These are phyloP conservation scores for Aspergillus floridensis DNA, from an alignment of 2,329 filamentous ascomycete species.

Conservation along the genomic window DNA sequence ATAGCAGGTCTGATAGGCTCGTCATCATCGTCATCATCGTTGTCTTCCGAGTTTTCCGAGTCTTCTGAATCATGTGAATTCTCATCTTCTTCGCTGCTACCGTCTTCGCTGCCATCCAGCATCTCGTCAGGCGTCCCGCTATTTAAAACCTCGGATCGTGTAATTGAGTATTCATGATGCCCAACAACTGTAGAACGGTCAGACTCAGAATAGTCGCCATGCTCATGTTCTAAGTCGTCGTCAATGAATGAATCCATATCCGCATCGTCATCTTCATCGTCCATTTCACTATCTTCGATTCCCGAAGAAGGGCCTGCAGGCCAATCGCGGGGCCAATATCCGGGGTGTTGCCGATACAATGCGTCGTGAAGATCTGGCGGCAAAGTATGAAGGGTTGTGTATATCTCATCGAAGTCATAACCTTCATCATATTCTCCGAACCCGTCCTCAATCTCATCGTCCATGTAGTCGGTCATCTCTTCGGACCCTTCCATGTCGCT, in stretches of 20 bases:
- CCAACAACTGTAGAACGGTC: slow-evolving; percentile 36
- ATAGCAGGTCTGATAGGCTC: slow-evolving; percentile 21
- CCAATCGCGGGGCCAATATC: background rate
- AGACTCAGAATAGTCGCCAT: slow-evolving; percentile 27
- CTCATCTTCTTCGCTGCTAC: slow-evolving; percentile 15
- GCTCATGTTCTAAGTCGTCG: slow-evolving; percentile 26
- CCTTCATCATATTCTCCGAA: slow-evolving; percentile 30
- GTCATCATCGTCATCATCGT: slow-evolving; percentile 20
- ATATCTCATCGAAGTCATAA: slow-evolving; percentile 18
- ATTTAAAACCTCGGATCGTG: background rate
- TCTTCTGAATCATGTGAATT: slow-evolving; percentile 12
- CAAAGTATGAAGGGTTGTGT: slow-evolving; percentile 13
- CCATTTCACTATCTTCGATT: slow-evolving; percentile 21
- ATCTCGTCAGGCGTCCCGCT: background rate
- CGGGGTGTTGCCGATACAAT: background rate
- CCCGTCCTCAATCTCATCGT: slow-evolving; percentile 28
- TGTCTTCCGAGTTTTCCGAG: slow-evolving; percentile 10
- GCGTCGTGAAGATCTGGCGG: background rate
- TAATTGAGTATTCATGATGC: slow-evolving; percentile 12
- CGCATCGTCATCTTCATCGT: slow-evolving; percentile 28
- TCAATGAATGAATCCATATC: slow-evolving; percentile 39
- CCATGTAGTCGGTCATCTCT: slow-evolving; percentile 45
- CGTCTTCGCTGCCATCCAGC: slow-evolving; percentile 15
- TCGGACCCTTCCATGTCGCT: slow-evolving; percentile 44
- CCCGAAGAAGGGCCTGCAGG: slow-evolving; percentile 9